Conservation (phyloP, 2,329 filamentous ascomycete genomes). For the Trichocomaceae sp. region DNA sequence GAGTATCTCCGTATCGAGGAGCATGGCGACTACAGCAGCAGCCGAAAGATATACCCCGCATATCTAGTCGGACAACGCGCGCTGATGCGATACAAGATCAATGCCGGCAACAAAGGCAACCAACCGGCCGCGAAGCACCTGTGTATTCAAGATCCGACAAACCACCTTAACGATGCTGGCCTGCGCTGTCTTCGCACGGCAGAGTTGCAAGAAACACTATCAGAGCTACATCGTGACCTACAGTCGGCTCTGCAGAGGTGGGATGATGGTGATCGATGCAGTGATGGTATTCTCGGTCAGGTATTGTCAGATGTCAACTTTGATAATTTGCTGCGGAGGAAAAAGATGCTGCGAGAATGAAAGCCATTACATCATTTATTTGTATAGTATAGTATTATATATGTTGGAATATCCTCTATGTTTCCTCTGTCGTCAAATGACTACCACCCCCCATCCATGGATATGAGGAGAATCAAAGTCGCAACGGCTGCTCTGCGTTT, state of each 20-base stretch:
- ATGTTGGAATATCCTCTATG: not conserved
- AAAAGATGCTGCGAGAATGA: constrained; percentile 9
- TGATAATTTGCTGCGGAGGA: constrained; percentile 19
- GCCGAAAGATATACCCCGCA: constrained; percentile 16
- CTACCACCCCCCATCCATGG: too few relatives aligned
- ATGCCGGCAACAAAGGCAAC: constrained; percentile 29
- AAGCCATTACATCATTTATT: not conserved
- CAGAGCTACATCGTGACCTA: constrained; percentile 23
- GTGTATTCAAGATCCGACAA: constrained; percentile 54
- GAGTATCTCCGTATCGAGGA: not conserved
- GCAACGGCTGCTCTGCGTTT: too few relatives aligned
- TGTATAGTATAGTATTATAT: not conserved
- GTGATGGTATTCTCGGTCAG: constrained; percentile 17
- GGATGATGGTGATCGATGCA: constrained; percentile 14
- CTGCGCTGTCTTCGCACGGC: constrained; percentile 42
- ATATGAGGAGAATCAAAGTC: not conserved
- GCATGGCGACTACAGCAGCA: constrained; percentile 2
- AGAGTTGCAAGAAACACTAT: constrained; percentile 44
- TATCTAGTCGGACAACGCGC: constrained; percentile 34
- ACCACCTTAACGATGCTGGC: constrained; percentile 53
- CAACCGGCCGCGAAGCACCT: constrained; percentile 33
- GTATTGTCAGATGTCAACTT: constrained; percentile 28
- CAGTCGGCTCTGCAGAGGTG: constrained; percentile 19
- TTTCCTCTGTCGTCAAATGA: not conserved
- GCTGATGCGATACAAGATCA: constrained; percentile 30